Evolutionary conservation across 164 flowering plant species (phyloP).

Genomic region (Amborella trichopoda): DNA sequence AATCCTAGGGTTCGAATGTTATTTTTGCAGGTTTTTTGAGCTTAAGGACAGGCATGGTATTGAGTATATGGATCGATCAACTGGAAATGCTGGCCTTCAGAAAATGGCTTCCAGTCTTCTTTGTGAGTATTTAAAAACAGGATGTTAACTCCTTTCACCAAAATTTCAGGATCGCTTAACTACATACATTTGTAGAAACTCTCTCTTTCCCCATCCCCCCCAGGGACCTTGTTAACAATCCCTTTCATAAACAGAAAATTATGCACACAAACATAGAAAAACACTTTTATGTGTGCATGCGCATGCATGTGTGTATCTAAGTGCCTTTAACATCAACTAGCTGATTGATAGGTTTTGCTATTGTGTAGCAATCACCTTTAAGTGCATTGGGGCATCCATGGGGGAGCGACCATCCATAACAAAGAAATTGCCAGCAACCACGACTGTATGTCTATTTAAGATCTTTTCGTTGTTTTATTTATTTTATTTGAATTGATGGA

Average conservation of each 20-base stretch:
- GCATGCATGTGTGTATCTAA: no score
- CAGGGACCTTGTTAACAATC: no score
- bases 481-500: not conserved
- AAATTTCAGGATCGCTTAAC: no score
- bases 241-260: no score
- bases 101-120: slow-evolving; percentile 83
- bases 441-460: slow-evolving; percentile 31
- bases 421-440: slow-evolving; percentile 80
- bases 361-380: slow-evolving; percentile 62
- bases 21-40: slow-evolving; percentile 47
- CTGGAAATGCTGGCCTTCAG: slow-evolving; percentile 49
- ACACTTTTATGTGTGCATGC: no score
- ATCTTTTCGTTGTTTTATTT: not conserved
- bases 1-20: no score
- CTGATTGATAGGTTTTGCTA: slow-evolving; percentile 1
- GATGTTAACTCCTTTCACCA: no score
- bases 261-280: no score
- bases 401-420: slow-evolving; percentile 63
- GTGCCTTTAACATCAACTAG: not conserved
- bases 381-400: slow-evolving; percentile 82
- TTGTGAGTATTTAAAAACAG: slow-evolving; percentile 27
- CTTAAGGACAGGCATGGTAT: slow-evolving; percentile 72
- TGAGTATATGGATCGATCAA: slow-evolving; percentile 62
- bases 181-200: no score
- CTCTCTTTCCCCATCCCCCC: no score